Percentiles rank a stretch among this genome's conserved stretches.
Evolutionary conservation across 2,329 filamentous ascomycete species (phyloP).

Genomic region (Didymella glomerata): DNA sequence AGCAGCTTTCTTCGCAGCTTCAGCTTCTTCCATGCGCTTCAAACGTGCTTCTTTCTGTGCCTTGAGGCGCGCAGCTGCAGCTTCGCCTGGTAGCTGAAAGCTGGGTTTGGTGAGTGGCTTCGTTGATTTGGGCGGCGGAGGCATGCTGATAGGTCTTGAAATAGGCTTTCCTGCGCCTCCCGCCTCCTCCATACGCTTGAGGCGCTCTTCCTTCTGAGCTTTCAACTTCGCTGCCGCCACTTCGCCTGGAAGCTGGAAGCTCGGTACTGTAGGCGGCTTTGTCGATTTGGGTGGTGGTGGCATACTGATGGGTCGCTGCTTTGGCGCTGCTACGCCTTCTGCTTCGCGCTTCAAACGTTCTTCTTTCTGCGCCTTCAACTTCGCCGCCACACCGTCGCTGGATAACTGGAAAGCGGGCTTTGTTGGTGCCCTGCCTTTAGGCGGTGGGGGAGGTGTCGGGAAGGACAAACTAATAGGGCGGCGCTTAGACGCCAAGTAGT

Average conservation of each 20-base stretch:
- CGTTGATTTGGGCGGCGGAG: constrained; percentile 58
- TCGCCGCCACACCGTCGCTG: constrained; percentile 62
- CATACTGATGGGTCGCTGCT: constrained; percentile 56
- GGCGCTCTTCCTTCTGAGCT: constrained; percentile 45
- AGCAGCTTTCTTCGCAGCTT: constrained; percentile 52
- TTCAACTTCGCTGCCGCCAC: constrained; percentile 54
- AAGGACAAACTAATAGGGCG: constrained; percentile 59
- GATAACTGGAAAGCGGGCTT: constrained; percentile 61
- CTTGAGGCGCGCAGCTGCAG: constrained; percentile 52
- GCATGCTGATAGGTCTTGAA: constrained; percentile 56
- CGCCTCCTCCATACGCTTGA: constrained; percentile 47
- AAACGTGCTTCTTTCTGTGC: constrained; percentile 46
- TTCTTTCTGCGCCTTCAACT: constrained; percentile 61
- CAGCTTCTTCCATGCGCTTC: constrained; percentile 45
- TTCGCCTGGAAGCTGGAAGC: constrained; percentile 63
- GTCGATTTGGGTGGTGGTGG: constrained; percentile 59
- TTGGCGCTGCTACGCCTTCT: constrained; percentile 38
- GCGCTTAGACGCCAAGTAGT: constrained; percentile 55
- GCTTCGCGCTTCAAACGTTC: constrained; percentile 58
- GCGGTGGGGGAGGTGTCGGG: constrained; percentile 56
- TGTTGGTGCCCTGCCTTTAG: constrained; percentile 61
- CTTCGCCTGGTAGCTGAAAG: constrained; percentile 64
- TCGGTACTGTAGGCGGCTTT: constrained; percentile 61
- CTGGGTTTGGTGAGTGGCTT: constrained; percentile 61
- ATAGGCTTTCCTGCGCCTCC: constrained; percentile 46